phyloP scores from a whole-genome alignment of 2,329 filamentous ascomycete species.

The Macroventuria anomochaeta region DNA sequence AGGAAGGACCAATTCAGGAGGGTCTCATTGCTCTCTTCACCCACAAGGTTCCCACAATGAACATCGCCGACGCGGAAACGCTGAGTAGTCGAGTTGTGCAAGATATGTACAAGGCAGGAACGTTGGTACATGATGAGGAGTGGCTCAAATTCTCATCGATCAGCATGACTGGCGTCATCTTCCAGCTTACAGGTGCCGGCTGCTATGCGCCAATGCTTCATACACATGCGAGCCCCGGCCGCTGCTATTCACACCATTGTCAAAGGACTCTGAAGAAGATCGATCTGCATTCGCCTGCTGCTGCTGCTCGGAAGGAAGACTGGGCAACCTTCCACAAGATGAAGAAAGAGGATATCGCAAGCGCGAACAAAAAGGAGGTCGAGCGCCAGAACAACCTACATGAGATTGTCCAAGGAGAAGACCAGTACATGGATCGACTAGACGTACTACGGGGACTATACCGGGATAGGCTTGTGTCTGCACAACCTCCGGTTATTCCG shows the following conservation, averaged over 20 bases:
- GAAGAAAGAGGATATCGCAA: constrained; percentile 75
- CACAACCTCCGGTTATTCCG: constrained; percentile 80
- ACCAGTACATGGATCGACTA: constrained; percentile 86
- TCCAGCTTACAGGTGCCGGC: constrained; percentile 87
- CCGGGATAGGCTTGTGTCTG: constrained; percentile 75
- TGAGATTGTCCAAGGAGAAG: constrained; percentile 93
- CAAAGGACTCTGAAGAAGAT: constrained; percentile 94
- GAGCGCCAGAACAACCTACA: constrained; percentile 93
- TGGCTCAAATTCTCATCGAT: constrained; percentile 93
- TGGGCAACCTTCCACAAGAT: constrained; percentile 91
- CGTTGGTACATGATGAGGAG: constrained; percentile 87
- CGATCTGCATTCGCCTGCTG: constrained; percentile 77
- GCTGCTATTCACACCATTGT: constrained; percentile 94
- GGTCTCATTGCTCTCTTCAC: constrained; percentile 89
- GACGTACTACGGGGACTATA: constrained; percentile 87
- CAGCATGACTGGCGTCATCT: constrained; percentile 85
- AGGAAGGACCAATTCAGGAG: constrained; percentile 82
- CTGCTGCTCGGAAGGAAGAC: constrained; percentile 71
- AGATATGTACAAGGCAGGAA: constrained; percentile 79
- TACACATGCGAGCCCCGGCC: constrained; percentile 67
- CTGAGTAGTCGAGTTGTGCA: constrained; percentile 78
- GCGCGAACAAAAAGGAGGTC: constrained; percentile 81
- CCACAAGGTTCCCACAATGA: constrained; percentile 96
- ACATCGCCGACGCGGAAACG: constrained; percentile 92
- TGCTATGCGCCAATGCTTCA: constrained; percentile 91